These are phyloP conservation scores for Galeopsis tetrahit DNA, from an alignment of 257 asterid genomes.

Conservation along the genomic window DNA sequence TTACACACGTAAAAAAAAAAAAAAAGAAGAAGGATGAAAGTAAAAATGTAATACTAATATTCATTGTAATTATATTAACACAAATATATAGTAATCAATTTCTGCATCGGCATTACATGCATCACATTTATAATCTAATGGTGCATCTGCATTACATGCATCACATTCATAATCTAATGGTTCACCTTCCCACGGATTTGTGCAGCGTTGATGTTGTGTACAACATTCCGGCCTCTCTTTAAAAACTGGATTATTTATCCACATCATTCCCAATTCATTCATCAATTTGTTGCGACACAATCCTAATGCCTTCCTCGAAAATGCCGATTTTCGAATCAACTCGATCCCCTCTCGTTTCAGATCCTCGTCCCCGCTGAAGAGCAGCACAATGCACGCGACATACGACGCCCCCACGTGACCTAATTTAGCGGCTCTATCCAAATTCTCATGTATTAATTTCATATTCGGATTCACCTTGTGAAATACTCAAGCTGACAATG, in stretches of 20 bases:
- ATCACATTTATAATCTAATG: not conserved
- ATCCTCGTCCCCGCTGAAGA: not conserved
- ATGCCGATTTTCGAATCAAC: not conserved
- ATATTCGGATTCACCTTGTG: not conserved
- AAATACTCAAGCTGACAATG: not conserved
- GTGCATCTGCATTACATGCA: not conserved
- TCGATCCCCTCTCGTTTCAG: not conserved
- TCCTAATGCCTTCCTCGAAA: no score
- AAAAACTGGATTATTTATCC: not conserved
- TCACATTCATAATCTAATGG: not conserved
- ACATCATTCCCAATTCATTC: no score
- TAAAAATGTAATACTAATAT: no score
- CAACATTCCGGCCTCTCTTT: not conserved
- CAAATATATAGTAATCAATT: no score
- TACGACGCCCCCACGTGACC: not conserved
- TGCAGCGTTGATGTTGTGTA: not conserved
- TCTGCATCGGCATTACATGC: not conserved
- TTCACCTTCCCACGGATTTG: no score
- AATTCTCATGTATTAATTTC: not conserved
- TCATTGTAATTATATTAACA: no score
- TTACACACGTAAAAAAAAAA: no score
- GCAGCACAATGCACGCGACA: not conserved
- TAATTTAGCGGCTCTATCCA: not conserved
- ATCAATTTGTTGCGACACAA: not conserved
- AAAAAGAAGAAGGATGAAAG: no score